A percentile compares a stretch with the other conserved stretches of the same genome.
phyloP scores from a whole-genome alignment of 202 grass and related monocot genomes.

The Hordeum pubiflorum region DNA sequence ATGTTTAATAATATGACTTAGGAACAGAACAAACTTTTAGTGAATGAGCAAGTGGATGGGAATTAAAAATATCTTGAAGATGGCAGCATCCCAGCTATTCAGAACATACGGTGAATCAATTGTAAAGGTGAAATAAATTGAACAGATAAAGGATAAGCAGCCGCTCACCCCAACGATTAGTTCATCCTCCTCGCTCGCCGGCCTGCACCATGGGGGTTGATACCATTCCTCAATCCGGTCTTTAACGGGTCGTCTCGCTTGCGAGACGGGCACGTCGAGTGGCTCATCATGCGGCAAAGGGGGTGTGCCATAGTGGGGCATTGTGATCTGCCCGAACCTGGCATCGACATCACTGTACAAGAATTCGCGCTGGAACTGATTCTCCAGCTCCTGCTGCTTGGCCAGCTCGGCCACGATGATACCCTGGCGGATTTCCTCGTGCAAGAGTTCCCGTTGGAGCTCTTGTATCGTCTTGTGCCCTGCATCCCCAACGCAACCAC shows the following conservation, averaged over 20 bases:
- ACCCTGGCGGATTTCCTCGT: slow-evolving; percentile 12
- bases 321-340: neutral
- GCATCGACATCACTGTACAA: neutral
- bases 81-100: neutral
- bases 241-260: neutral
- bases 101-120: neutral
- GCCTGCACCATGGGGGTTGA: neutral
- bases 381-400: neutral
- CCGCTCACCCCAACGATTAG: neutral
- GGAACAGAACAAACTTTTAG: neutral
- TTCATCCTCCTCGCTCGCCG: neutral
- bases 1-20: neutral
- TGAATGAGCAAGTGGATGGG: neutral
- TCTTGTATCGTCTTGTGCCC: neutral
- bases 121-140: neutral
- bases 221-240: slow-evolving; percentile 26
- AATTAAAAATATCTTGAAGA: neutral
- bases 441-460: slow-evolving; percentile 10
- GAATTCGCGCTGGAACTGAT: neutral
- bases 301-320: neutral
- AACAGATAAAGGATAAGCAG: neutral
- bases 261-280: neutral
- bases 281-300: neutral
- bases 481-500: neutral
- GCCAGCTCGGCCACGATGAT: slow-evolving; percentile 18